phyloP scores from a whole-genome alignment of 2,329 filamentous ascomycete genomes.

The Cordyceps cateniannulata region DNA sequence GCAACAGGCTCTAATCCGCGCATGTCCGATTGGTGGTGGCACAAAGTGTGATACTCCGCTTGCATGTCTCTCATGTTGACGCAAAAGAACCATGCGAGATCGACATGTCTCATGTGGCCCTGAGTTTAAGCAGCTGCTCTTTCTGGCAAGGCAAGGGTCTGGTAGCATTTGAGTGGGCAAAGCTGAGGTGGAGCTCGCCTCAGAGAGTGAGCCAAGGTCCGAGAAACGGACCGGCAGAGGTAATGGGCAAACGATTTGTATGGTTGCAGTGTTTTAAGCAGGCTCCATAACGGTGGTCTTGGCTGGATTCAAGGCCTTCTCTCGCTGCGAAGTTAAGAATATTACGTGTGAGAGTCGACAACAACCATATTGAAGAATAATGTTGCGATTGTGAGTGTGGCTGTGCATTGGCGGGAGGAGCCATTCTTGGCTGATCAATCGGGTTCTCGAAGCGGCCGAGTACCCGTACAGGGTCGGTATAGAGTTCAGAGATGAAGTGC shows the following conservation, averaged over 20 bases:
- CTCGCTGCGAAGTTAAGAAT: neutral
- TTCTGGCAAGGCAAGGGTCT: slow-evolving; percentile 2
- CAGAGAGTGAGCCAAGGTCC: neutral
- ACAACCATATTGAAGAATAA: neutral
- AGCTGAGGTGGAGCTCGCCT: slow-evolving; percentile 7
- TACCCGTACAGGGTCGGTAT: no score
- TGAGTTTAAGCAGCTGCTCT: neutral
- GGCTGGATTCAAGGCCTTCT: neutral
- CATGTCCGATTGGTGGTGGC: neutral
- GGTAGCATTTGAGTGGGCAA: neutral
- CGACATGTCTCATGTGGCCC: neutral
- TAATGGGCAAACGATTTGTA: neutral
- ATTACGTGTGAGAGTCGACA: neutral
- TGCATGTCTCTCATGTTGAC: neutral
- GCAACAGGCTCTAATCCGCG: neutral
- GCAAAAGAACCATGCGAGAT: slow-evolving; percentile 3
- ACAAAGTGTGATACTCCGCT: neutral
- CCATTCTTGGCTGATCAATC: neutral
- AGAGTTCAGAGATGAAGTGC: neutral
- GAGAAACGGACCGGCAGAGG: neutral
- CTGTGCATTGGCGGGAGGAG: neutral
- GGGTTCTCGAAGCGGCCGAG: neutral
- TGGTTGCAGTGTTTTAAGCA: neutral
- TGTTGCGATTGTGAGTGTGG: neutral
- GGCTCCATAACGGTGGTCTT: neutral